These are phyloP conservation scores for Nymphaea colorata DNA, from an alignment of 164 flowering plant species.

Conservation along the genomic window DNA sequence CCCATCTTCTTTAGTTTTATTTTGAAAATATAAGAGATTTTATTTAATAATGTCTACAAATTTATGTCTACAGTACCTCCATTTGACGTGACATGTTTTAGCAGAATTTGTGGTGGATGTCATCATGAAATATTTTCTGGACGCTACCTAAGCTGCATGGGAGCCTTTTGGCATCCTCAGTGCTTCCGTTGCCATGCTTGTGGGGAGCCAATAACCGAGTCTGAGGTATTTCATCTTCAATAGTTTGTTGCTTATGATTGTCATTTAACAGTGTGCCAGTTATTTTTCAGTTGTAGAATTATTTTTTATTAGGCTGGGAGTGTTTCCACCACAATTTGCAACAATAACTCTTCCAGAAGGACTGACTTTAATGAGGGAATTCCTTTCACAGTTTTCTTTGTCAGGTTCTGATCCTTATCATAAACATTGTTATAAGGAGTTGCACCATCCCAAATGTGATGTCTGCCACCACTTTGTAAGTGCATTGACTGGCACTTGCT, in stretches of 20 bases:
- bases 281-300: background rate
- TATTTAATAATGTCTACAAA: too few relatives aligned
- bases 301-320: background rate
- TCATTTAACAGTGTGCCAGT: background rate
- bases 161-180: slow-evolving; percentile 72
- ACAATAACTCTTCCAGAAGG: background rate
- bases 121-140: slow-evolving; percentile 57
- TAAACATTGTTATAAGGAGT: slow-evolving; percentile 80
- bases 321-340: background rate
- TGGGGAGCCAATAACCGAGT: slow-evolving; percentile 58
- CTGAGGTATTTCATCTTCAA: slow-evolving; percentile 43
- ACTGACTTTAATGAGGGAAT: slow-evolving; percentile 1
- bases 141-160: slow-evolving; percentile 78
- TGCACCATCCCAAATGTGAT: slow-evolving; percentile 95
- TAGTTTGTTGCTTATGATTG: background rate
- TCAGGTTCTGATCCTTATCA: slow-evolving; percentile 81
- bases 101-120: slow-evolving; percentile 85
- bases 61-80: too few relatives aligned
- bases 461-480: slow-evolving; percentile 94
- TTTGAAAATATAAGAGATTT: too few relatives aligned
- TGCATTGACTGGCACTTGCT: background rate
- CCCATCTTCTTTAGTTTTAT: too few relatives aligned
- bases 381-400: slow-evolving; percentile 76
- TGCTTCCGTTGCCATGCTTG: slow-evolving; percentile 79
- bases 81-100: background rate